Conservation (phyloP, 805 yeast species). For the Starmerella floricola region DNA sequence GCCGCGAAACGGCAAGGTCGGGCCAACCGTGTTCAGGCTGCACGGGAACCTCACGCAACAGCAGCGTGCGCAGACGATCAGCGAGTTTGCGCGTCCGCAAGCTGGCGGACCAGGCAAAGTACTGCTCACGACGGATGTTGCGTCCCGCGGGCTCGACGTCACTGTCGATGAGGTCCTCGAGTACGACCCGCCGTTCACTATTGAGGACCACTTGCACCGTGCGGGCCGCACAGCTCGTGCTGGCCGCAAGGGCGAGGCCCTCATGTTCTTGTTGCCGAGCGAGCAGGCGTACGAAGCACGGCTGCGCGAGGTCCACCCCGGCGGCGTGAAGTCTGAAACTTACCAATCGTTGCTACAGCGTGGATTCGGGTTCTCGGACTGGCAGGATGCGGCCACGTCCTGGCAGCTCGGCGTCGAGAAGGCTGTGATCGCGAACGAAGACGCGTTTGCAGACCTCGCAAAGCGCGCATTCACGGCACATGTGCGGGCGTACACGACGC, state of each 20-base stretch:
- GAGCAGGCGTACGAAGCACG: conserved; percentile 60
- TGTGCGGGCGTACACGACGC: conserved; percentile 92
- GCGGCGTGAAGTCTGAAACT: conserved; percentile 39
- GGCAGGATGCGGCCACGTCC: conserved; percentile 94
- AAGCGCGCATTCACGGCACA: conserved; percentile 77
- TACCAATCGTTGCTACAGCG: conserved; percentile 31
- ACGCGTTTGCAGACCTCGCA: conserved; percentile 52
- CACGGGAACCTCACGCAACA: conserved; percentile 90
- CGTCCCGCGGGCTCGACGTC: conserved; percentile 89
- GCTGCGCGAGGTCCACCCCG: conserved; percentile 45
- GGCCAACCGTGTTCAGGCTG: conserved; percentile 55
- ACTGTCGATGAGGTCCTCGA: conserved; percentile 80
- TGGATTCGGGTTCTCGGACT: conserved; percentile 36
- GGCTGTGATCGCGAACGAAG: conserved; percentile 56
- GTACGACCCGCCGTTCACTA: conserved; percentile 86
- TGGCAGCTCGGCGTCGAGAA: conserved; percentile 89
- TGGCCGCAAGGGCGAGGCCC: conserved; percentile 72
- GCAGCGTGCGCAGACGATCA: conserved; percentile 62
- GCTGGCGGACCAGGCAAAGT: conserved; percentile 35
- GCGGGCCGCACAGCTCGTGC: conserved; percentile 98
- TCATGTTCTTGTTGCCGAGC: conserved; percentile 75
- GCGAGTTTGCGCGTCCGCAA: conserved; percentile 31
- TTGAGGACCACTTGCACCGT: conserved; percentile 92
- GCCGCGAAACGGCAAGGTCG: too few relatives aligned
- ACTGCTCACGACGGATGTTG: conserved; percentile 92